Evolutionary conservation across 306 rosid species (phyloP).

Genomic region (Arachis hypogaea): DNA sequence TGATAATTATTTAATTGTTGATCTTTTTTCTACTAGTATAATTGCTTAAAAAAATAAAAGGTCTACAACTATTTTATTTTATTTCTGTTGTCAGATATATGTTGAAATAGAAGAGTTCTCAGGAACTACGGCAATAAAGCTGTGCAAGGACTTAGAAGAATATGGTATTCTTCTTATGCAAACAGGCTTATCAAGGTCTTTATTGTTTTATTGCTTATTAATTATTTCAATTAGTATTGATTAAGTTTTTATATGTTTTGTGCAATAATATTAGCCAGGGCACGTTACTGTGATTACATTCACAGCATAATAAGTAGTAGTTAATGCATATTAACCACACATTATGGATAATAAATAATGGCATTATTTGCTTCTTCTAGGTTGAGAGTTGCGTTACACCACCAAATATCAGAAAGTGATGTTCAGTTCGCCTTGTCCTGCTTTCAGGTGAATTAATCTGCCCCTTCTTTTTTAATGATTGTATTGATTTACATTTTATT

Average conservation of each 20-base stretch:
- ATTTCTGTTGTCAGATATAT: conserved; percentile 51
- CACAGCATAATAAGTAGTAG: background rate
- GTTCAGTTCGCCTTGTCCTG: conserved; percentile 64
- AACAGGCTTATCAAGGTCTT: conserved; percentile 62
- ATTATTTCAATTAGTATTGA: background rate
- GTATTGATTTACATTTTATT: too few relatives aligned
- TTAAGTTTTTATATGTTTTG: background rate
- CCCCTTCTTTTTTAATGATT: background rate
- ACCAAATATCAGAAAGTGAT: conserved; percentile 73
- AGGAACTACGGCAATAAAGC: conserved; percentile 52
- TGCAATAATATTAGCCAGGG: background rate
- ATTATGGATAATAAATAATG: background rate
- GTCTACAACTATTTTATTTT: background rate
- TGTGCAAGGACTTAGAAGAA: conserved; percentile 59
- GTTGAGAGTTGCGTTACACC: conserved; percentile 77
- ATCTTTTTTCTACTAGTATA: background rate
- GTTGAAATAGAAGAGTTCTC: conserved; percentile 62
- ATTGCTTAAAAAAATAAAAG: background rate
- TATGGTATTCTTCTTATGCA: conserved; percentile 61
- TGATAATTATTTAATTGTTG: background rate
- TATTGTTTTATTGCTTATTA: conserved; percentile 3
- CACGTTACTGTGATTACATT: background rate
- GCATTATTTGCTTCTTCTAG: conserved; percentile 44
- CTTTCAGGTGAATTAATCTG: conserved; percentile 65
- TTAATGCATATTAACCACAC: background rate